Evolutionary conservation across 805 yeast species (phyloP).

Genomic region (Wickerhamiella alocasiicola): DNA sequence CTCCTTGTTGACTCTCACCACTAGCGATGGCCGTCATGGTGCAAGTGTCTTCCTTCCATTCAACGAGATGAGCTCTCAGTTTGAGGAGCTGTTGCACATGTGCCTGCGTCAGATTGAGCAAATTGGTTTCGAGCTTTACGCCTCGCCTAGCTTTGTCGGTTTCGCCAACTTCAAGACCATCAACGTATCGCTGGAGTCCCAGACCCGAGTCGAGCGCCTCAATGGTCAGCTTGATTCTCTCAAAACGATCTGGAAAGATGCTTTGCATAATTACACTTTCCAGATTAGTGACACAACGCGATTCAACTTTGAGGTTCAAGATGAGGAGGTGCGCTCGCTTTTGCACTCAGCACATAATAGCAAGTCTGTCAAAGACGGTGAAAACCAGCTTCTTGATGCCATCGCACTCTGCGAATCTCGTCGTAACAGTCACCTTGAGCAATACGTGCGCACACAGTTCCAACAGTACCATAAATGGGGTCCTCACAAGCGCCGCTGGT

Average conservation of each 20-base stretch:
- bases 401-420: background rate
- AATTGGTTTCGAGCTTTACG: conserved; percentile 1
- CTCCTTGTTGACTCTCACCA: conserved; percentile 2
- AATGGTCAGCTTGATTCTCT: background rate
- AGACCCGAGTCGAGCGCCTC: conserved; percentile 1
- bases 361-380: conserved; percentile 1
- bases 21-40: conserved; percentile 4
- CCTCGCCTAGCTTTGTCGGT: background rate
- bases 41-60: conserved; percentile 2
- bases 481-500: conserved; percentile 5
- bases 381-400: background rate
- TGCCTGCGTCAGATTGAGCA: conserved; percentile 3
- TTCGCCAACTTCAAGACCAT: background rate
- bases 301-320: background rate
- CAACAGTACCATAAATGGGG: conserved; percentile 5
- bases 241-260: background rate
- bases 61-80: background rate
- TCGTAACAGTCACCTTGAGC: background rate
- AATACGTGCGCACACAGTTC: conserved; percentile 1
- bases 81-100: conserved; percentile 1
- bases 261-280: background rate
- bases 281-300: background rate
- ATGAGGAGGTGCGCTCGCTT: background rate
- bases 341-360: background rate
- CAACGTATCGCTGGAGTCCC: background rate